Evolutionary conservation across 1,139 yeast genomes (phyloP).

Genomic region (Taphrina sp.): DNA sequence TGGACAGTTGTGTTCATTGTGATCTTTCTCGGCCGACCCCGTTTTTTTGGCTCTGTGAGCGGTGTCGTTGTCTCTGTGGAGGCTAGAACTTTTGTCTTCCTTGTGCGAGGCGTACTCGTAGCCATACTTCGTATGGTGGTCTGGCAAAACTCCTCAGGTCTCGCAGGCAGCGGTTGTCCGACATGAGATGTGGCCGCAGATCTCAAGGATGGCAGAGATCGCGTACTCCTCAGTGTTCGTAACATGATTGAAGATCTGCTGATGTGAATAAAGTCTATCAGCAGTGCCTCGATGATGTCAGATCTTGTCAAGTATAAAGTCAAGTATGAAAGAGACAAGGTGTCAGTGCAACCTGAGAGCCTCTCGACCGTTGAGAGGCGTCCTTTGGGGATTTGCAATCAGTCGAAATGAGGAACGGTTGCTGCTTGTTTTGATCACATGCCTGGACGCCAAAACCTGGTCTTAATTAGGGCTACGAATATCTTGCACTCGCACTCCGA

Average conservation of each 20-base stretch:
- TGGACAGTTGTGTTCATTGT: constrained; percentile 1
- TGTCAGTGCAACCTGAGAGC: no score
- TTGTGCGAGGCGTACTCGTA: constrained; percentile 4
- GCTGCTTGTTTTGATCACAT: not conserved
- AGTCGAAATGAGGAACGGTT: not conserved
- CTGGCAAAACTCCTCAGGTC: constrained; percentile 2
- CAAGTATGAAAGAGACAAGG: no score
- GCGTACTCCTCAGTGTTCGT: constrained; percentile 22
- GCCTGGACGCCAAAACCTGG: not conserved
- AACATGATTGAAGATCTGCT: constrained; percentile 6
- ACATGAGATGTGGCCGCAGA: constrained; percentile 12
- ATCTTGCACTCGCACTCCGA: no score
- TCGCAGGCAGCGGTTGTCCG: constrained; percentile 20
- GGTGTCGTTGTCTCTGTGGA: constrained; percentile 10
- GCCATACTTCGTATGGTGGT: constrained; percentile 15
- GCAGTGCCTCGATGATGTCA: not conserved
- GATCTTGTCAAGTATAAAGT: no score
- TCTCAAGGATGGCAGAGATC: constrained; percentile 27
- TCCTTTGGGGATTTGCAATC: not conserved
- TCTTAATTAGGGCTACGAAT: no score
- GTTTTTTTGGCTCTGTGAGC: constrained; percentile 16
- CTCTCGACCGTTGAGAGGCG: no score
- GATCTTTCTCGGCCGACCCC: constrained; percentile 28
- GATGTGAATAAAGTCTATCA: not conserved
- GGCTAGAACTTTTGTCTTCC: constrained; percentile 8